Base-by-base conservation (phyloP, 2,329 filamentous ascomycete genomes). In the Pseudogymnoascus sp. region DNA sequence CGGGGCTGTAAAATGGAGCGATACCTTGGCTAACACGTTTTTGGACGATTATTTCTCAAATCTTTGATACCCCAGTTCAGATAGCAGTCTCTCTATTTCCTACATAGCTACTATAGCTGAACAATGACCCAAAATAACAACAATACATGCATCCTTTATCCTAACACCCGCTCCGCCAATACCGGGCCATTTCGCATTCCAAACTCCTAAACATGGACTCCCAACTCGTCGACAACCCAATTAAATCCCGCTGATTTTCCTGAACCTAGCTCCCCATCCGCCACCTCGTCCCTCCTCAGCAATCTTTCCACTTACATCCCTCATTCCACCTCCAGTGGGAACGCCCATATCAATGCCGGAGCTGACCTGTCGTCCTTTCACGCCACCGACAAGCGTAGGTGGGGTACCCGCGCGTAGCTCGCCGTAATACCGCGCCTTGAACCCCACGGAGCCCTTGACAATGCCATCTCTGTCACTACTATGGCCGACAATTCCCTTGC, bases 261-360 rank as follows among this genome's bases (percentile, higher is more conserved):
- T 71, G 62, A 73, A 72, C 67, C 72, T 73, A 23, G 72, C 70
- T 31, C 64, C 68, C 70, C 67, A 72, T 21, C 64, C 64, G 2
- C 66, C 68, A 16, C 67, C 68, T 45, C 70, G 61, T 1, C 89
- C 89, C 71, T 92, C 89, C 72, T 92, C 89, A 0, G 81, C 88
- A 62, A 86, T 74, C 77, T 89, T 90, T 1, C 89, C 89, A 70
- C 88, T 91, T 2, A 90, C 87, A 65, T 88, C 85, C 52, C 87
- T 76, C 55, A 81, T 76, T 65, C 70, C 64, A 4, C 68, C 70
- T 10, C 68, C 68, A 43, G 68, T 71, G 68, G 62, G 69, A 66
- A 61, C 73, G 29, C 76, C 76, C 62, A 78, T 82, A 69, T 87
- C 84, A 63, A 82, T 84, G 1, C 84, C 84, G 4, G 81, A 82